These are phyloP conservation scores for Pichia ethanolica DNA, from an alignment of 805 yeast genomes.

Conservation along the genomic window DNA sequence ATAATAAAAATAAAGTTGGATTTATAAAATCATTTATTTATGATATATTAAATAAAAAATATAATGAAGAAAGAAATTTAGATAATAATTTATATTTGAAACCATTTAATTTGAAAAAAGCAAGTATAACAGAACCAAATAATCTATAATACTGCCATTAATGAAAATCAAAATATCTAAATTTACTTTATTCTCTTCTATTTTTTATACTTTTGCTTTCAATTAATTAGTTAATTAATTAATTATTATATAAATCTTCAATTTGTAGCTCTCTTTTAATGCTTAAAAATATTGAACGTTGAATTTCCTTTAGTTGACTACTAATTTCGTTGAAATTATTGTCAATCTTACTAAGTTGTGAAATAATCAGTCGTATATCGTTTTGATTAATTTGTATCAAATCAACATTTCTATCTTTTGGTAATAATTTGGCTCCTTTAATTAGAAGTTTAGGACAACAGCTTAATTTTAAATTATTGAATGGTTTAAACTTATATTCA, in stretches of 20 bases:
- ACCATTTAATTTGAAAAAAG: background rate
- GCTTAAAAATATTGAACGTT: constrained; percentile 10
- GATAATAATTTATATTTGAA: background rate
- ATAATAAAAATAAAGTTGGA: background rate
- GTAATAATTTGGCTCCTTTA: constrained; percentile 6
- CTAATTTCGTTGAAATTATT: background rate
- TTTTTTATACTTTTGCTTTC: too few species aligned
- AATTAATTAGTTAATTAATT: background rate
- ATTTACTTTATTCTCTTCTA: too few species aligned
- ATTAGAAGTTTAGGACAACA: background rate
- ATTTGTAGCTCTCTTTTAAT: constrained; percentile 11
- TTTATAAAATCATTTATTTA: background rate
- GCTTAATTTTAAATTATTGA: background rate
- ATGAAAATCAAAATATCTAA: too few species aligned
- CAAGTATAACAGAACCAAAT: background rate
- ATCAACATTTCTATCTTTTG: background rate
- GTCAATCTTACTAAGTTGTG: background rate
- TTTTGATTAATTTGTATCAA: constrained; percentile 1
- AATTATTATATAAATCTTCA: background rate
- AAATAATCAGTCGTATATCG: constrained; percentile 1
- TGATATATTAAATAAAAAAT: background rate
- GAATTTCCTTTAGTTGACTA: constrained; percentile 3
- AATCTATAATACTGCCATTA: too few species aligned
- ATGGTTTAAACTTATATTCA: constrained; percentile 23
- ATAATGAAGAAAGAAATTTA: too few species aligned